phyloP scores from a whole-genome alignment of 139 green algal genomes.

The Coccomyxa sp. region DNA sequence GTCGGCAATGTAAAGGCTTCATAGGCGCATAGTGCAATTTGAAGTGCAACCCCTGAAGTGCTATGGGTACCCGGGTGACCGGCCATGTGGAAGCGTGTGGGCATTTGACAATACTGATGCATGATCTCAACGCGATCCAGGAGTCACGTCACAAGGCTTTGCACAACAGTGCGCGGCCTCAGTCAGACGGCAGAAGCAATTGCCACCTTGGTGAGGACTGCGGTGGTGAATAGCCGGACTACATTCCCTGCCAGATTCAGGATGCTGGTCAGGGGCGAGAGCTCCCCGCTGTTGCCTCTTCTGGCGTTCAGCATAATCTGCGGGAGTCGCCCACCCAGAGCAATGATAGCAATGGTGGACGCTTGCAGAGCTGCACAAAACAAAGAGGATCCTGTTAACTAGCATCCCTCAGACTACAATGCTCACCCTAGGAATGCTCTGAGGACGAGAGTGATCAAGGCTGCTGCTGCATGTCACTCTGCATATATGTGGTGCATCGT shows the following conservation, averaged over 20 bases:
- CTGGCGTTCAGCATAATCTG: slow-evolving; percentile 74
- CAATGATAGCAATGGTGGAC: slow-evolving; percentile 50
- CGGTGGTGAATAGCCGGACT: slow-evolving; percentile 66
- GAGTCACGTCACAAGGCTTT: background rate
- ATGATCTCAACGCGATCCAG: background rate
- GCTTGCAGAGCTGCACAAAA: slow-evolving; percentile 43
- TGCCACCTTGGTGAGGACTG: slow-evolving; percentile 52
- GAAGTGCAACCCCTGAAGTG: too few relatives aligned
- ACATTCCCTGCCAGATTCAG: slow-evolving; percentile 71
- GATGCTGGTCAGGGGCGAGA: slow-evolving; percentile 53
- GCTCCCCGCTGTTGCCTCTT: slow-evolving; percentile 68
- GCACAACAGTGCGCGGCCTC: background rate
- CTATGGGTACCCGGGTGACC: too few relatives aligned
- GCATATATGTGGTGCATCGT: too few relatives aligned
- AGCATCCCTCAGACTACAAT: background rate
- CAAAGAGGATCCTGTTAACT: background rate
- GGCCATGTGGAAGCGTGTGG: too few relatives aligned
- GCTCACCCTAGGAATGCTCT: background rate
- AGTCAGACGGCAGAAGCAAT: background rate
- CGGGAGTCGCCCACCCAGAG: slow-evolving; percentile 48
- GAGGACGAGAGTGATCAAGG: background rate
- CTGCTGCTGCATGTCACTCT: background rate
- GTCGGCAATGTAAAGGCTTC: background rate
- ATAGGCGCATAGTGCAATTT: background rate
- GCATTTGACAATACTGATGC: too few relatives aligned